A percentile compares a stretch with the other conserved stretches of the same genome.
Conservation (phyloP, 192 early-diverging fungal species). For the Gaertneriomyces sp. region DNA sequence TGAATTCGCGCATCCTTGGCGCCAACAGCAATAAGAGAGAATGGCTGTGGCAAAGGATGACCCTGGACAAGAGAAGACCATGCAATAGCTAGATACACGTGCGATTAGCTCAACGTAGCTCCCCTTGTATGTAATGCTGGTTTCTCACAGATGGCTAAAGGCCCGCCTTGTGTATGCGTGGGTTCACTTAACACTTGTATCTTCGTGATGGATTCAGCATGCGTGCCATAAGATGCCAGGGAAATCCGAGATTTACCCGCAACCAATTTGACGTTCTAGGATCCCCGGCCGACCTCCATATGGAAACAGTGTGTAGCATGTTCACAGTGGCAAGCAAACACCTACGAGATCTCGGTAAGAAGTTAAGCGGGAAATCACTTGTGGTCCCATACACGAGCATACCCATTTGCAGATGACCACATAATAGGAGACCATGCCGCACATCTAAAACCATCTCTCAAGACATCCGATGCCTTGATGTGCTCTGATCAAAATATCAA, state of each 20-base stretch:
- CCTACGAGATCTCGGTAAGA: background rate
- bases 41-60: too few relatives aligned
- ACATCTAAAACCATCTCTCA: slow-evolving; percentile 14
- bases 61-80: too few relatives aligned
- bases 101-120: too few relatives aligned
- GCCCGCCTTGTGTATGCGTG: too few relatives aligned
- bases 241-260: too few relatives aligned
- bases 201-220: background rate
- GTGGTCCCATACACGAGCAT: background rate
- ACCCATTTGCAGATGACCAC: slow-evolving; percentile 9
- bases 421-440: slow-evolving; percentile 20
- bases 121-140: too few relatives aligned
- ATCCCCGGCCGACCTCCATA: slow-evolving; percentile 19
- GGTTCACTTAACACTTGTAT: too few relatives aligned
- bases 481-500: slow-evolving; percentile 3
- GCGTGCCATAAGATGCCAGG: background rate
- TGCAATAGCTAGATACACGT: too few relatives aligned
- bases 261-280: background rate
- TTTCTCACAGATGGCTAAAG: too few relatives aligned
- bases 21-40: slow-evolving; percentile 13
- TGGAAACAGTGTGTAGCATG: slow-evolving; percentile 6
- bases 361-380: background rate
- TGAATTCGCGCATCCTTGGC: slow-evolving; percentile 20
- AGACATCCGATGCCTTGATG: slow-evolving; percentile 9
- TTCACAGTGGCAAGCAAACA: slow-evolving; percentile 27